Conservation (phyloP, 345 rosid species). For the Sisymbrium altissimum region DNA sequence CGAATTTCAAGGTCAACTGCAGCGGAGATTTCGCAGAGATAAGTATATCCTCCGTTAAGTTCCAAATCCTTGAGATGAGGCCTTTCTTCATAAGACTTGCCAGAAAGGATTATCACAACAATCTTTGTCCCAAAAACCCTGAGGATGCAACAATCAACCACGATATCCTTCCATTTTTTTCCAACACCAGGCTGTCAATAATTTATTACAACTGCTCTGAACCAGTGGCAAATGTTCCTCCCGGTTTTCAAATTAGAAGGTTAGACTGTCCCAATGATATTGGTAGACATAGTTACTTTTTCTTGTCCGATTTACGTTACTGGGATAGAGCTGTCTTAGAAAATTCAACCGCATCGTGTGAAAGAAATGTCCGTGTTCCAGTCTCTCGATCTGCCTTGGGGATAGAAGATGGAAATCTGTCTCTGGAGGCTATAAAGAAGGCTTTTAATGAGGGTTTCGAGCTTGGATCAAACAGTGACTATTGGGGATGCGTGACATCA, state of each 20-base stretch:
- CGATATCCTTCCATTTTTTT: not conserved
- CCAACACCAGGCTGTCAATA: not conserved
- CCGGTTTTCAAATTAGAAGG: not conserved
- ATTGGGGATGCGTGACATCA: not conserved
- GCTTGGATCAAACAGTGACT: not conserved
- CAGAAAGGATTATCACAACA: slow-evolving; percentile 30
- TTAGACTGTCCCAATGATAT: not conserved
- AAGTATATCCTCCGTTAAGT: slow-evolving; percentile 2
- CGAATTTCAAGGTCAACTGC: slow-evolving; percentile 34
- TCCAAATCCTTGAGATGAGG: slow-evolving; percentile 30
- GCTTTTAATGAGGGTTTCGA: slow-evolving; percentile 34
- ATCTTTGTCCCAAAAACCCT: slow-evolving; percentile 22
- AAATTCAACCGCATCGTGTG: not conserved
- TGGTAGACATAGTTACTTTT: not conserved
- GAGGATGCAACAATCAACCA: slow-evolving; percentile 9
- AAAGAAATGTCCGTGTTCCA: slow-evolving; percentile 4
- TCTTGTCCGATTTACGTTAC: not conserved
- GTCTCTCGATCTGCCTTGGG: not conserved
- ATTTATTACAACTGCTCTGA: slow-evolving; percentile 32
- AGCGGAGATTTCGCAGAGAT: not conserved
- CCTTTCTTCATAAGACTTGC: slow-evolving; percentile 2
- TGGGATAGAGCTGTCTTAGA: not conserved
- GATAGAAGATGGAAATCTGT: not conserved
- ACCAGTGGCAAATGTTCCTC: not conserved
- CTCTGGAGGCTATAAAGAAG: not conserved